Evolutionary conservation across 805 yeast genomes (phyloP).

Genomic region (Schizosaccharomyces cryophilus): DNA sequence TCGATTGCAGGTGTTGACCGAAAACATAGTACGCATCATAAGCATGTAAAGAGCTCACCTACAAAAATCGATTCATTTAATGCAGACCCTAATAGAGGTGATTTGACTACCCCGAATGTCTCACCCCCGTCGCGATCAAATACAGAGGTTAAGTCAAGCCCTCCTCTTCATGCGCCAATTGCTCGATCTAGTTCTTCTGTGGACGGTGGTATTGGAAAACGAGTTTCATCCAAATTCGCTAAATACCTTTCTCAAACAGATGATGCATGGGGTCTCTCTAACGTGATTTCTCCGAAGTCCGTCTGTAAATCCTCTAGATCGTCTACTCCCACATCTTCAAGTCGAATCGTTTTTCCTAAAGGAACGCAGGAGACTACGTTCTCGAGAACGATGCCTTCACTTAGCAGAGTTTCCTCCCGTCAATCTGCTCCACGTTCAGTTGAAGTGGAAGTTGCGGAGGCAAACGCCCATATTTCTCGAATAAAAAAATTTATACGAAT

Average conservation of each 20-base stretch:
- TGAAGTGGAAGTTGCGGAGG: neutral
- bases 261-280: neutral
- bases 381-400: neutral
- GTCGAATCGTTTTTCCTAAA: neutral
- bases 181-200: neutral
- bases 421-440: neutral
- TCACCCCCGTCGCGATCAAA: too few relatives aligned
- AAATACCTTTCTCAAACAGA: neutral
- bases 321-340: neutral
- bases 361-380: neutral
- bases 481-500: constrained; percentile 43
- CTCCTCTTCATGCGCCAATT: neutral
- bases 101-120: neutral
- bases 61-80: neutral
- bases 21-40: neutral
- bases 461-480: constrained; percentile 28
- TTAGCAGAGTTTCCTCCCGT: neutral
- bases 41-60: neutral
- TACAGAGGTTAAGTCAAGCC: too few relatives aligned
- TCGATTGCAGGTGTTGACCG: neutral
- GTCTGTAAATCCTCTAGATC: too few relatives aligned
- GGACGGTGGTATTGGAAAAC: neutral
- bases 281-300: neutral
- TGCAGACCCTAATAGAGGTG: neutral
- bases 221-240: neutral